Evolutionary conservation across 208 protist genomes (phyloP).

Genomic region (Leishmania mexicana): DNA sequence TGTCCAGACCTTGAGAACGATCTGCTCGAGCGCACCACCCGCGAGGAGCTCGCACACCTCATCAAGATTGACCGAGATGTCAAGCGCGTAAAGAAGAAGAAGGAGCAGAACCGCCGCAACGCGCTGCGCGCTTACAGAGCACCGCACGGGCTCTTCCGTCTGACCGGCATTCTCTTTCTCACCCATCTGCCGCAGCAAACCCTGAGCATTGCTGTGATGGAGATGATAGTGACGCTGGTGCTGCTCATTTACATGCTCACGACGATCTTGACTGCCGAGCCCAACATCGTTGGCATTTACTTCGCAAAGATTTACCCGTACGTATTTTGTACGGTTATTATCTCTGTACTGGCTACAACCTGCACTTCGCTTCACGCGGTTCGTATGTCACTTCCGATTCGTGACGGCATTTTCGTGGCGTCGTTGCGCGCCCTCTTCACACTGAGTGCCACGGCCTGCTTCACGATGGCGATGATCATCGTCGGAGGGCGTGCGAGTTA

Average conservation of each 20-base stretch:
- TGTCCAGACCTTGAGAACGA: slow-evolving; percentile 61
- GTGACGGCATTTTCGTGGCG: slow-evolving; percentile 8
- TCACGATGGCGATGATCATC: slow-evolving; percentile 47
- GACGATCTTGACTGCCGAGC: slow-evolving; percentile 21
- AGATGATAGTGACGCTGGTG: slow-evolving; percentile 38
- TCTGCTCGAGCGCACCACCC: slow-evolving; percentile 49
- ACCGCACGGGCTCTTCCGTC: slow-evolving; percentile 47
- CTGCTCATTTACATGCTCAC: slow-evolving; percentile 38
- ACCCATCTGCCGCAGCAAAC: slow-evolving; percentile 71
- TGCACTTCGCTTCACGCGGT: slow-evolving; percentile 51
- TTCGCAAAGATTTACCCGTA: slow-evolving; percentile 36
- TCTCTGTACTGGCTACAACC: slow-evolving; percentile 30
- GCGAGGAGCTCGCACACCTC: slow-evolving; percentile 71
- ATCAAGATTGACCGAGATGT: slow-evolving; percentile 71
- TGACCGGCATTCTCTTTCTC: slow-evolving; percentile 67
- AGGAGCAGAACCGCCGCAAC: slow-evolving; percentile 31
- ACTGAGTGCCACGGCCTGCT: slow-evolving; percentile 32
- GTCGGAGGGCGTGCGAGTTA: slow-evolving; percentile 27
- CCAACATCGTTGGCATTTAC: slow-evolving; percentile 33
- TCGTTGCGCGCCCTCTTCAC: slow-evolving; percentile 25
- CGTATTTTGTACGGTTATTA: slow-evolving; percentile 33
- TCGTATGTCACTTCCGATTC: slow-evolving; percentile 54
- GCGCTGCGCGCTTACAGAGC: slow-evolving; percentile 41
- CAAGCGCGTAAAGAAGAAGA: slow-evolving; percentile 36
- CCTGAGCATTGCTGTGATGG: slow-evolving; percentile 53